phyloP scores from a whole-genome alignment of 1,139 yeast species.

The Hansenula sp. region DNA sequence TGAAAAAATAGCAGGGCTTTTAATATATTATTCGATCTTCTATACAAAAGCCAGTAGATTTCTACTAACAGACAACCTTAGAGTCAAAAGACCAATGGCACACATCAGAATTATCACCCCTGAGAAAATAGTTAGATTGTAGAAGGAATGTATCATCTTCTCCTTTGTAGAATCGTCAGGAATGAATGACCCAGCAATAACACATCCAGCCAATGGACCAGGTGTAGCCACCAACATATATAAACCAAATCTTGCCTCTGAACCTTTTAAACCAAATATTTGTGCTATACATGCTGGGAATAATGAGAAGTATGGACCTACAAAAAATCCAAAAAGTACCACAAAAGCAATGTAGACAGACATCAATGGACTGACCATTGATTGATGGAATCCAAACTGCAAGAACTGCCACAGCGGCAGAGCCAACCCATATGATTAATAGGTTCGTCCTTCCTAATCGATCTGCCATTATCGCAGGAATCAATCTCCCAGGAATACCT shows the following conservation, averaged over 20 bases:
- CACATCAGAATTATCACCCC: constrained; percentile 15
- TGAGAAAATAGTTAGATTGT: constrained; percentile 14
- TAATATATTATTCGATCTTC: no score
- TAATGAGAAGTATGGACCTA: constrained; percentile 18
- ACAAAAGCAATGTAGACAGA: constrained; percentile 14
- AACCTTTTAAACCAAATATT: constrained; percentile 16
- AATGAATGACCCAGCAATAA: constrained; percentile 20
- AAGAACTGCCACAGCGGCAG: constrained; percentile 8
- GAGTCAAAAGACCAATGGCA: constrained; percentile 5
- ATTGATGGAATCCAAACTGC: constrained; percentile 17
- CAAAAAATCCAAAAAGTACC: constrained; percentile 15
- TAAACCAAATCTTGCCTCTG: constrained; percentile 16
- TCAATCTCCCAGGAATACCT: constrained; percentile 19
- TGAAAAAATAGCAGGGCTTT: no score
- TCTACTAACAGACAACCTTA: constrained; percentile 12
- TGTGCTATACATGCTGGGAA: constrained; percentile 20
- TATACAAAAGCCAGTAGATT: constrained; percentile 13
- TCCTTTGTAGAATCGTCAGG: constrained; percentile 7
- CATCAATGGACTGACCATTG: constrained; percentile 6
- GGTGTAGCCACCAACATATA: constrained; percentile 15
- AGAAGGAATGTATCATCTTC: constrained; percentile 9
- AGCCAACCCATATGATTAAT: constrained; percentile 7
- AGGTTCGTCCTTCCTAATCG: constrained; percentile 17
- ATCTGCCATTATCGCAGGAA: constrained; percentile 18
- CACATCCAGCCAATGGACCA: constrained; percentile 18